Base-by-base conservation (phyloP, 2,329 filamentous ascomycete species). In the Neofusicoccum umdonicola region DNA sequence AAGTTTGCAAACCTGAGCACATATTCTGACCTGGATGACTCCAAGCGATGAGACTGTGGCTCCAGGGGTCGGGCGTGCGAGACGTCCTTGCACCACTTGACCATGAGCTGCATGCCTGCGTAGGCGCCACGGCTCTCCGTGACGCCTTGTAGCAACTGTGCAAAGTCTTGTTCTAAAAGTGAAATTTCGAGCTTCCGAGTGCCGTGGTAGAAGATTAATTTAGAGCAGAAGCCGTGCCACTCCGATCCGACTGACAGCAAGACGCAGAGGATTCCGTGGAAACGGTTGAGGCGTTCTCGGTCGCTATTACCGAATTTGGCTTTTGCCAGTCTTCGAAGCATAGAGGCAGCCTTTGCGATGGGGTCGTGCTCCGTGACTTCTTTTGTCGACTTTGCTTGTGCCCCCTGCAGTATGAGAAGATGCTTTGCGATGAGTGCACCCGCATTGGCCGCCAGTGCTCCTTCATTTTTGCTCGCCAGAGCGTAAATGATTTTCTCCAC, bases 101-200 rank as follows among this genome's bases (percentile, higher is more conserved):
- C 71, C 64, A 84, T 83, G 39, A 87, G 68, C 3, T 69, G 73
- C 64, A 76, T 80, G 65, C 83, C 87, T 39, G 77, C 77, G 9
- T 67, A 63, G 64, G 80, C 82, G 62, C 82, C 83, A 52, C 82
- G 79, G 0, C 76, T 76, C 34, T 82, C 79, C 2, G 85, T 81
- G 8, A 87, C 77, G n/a, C 83, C 84, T 48, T 81, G 77, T 6
- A 90, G 81, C 6, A 87, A 66, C 31, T 27, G 45, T 15, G 45
- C 45, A 17, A 71, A 69, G 66, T 86, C 83, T 77, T 81, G 73
- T 3, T 72, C 45, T 70, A 0, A 77, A 69, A 12, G 77, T 72
- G 34, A 80, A 70, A 63, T 31, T 17, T 42, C 51, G 9, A 73
- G 54, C 13, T 27, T 44, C 48, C 72, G 34, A 31, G 63, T 51